Percentiles rank a stretch among this genome's conserved stretches.
These are phyloP conservation scores for Nothophaeocryptopus gaeumannii DNA, from an alignment of 2,329 filamentous ascomycete species.

Conservation along the genomic window DNA sequence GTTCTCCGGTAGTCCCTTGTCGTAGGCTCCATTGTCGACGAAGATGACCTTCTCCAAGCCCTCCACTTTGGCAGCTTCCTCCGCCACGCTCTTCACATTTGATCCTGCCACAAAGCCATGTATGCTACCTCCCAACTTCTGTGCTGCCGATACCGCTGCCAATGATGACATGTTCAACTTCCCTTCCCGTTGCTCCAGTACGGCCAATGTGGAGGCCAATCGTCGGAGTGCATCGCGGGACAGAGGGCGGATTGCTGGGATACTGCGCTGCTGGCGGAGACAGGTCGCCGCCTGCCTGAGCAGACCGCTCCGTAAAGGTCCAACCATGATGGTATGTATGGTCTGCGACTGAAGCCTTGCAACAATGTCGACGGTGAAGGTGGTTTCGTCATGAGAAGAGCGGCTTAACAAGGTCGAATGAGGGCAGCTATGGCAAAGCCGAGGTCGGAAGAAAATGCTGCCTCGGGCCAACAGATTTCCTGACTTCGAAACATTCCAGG, in stretches of 20 bases:
- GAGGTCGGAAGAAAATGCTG: slow-evolving; percentile 2
- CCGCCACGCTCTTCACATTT: slow-evolving; percentile 71
- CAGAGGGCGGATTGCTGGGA: slow-evolving; percentile 37
- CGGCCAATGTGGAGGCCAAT: slow-evolving; percentile 80
- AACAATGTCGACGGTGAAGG: not conserved
- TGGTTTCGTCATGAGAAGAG: not conserved
- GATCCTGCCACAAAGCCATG: slow-evolving; percentile 85
- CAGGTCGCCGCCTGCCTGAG: slow-evolving; percentile 32
- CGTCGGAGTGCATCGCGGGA: slow-evolving; percentile 58
- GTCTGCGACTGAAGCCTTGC: not conserved
- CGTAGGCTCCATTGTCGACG: slow-evolving; percentile 85
- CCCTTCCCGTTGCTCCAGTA: slow-evolving; percentile 90
- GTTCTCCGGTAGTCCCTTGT: slow-evolving; percentile 92
- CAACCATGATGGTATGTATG: slow-evolving; percentile 17
- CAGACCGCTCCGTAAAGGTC: slow-evolving; percentile 22
- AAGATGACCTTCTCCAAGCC: slow-evolving; percentile 89
- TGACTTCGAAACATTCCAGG: no score
- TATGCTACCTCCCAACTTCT: slow-evolving; percentile 64
- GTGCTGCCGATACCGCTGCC: slow-evolving; percentile 23
- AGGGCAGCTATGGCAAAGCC: not conserved
- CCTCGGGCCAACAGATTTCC: not conserved
- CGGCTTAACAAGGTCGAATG: no score
- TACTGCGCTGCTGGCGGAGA: slow-evolving; percentile 31
- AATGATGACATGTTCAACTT: slow-evolving; percentile 67
- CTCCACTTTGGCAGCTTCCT: slow-evolving; percentile 82